Conservation (phyloP, 2,329 filamentous ascomycete species). For the Lasiodiplodia theobromae region DNA sequence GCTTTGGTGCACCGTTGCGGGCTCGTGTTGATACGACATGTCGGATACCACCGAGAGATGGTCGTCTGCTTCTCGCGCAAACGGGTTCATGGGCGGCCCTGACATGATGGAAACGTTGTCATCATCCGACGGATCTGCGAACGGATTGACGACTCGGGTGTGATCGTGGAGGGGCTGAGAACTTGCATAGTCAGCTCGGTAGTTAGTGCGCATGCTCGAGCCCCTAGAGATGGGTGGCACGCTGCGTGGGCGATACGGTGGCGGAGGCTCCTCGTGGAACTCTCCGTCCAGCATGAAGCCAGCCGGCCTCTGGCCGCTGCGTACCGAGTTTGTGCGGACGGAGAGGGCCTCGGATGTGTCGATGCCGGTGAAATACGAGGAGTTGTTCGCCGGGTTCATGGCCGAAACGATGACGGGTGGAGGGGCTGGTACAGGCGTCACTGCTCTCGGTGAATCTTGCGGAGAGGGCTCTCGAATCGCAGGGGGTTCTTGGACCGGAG, state of each 20-base stretch:
- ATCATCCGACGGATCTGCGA: slow-evolving; percentile 26
- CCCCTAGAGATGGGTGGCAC: slow-evolving; percentile 25
- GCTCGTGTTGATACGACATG: slow-evolving; percentile 17
- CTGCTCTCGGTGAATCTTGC: slow-evolving; percentile 3
- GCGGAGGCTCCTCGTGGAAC: slow-evolving; percentile 28
- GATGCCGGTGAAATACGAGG: slow-evolving; percentile 27
- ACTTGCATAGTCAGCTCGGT: slow-evolving; percentile 7
- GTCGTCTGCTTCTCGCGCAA: slow-evolving; percentile 3
- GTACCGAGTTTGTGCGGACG: slow-evolving; percentile 24
- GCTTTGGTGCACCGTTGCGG: slow-evolving; percentile 5
- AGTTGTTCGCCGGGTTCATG: slow-evolving; percentile 16
- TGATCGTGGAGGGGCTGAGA: background rate
- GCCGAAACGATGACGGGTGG: slow-evolving; percentile 28
- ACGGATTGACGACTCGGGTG: slow-evolving; percentile 14
- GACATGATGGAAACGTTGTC: slow-evolving; percentile 4
- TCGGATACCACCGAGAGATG: slow-evolving; percentile 19
- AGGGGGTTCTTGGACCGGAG: background rate
- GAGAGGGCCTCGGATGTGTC: slow-evolving; percentile 30
- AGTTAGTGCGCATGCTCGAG: slow-evolving; percentile 25
- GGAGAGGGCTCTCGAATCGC: background rate
- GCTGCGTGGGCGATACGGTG: slow-evolving; percentile 26
- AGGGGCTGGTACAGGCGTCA: background rate
- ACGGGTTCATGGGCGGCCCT: background rate
- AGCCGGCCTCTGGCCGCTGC: background rate
- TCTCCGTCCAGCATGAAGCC: slow-evolving; percentile 30